These are phyloP conservation scores for Aspergillus sp. DNA, from an alignment of 2,329 filamentous ascomycete species.

Conservation along the genomic window DNA sequence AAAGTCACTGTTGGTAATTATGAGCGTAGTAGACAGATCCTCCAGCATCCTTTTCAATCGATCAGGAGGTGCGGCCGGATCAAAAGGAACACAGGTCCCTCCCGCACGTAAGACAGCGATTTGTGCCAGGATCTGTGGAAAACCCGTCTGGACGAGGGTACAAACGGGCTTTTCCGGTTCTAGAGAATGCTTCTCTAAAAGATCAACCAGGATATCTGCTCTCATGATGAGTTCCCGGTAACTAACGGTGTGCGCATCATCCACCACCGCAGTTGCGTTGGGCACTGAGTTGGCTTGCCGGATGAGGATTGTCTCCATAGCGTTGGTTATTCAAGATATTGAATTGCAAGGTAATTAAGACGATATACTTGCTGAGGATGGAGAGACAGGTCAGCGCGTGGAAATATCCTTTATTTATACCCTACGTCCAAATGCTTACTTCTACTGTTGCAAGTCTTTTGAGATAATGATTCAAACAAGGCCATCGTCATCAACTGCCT, in stretches of 20 bases:
- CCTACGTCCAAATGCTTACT: neutral
- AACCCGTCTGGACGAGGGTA: neutral
- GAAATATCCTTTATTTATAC: neutral
- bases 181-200: neutral
- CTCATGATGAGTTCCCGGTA: neutral
- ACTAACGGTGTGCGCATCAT: neutral
- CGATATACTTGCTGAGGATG: neutral
- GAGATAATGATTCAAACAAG: neutral
- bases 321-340: neutral
- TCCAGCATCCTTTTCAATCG: constrained; percentile 1
- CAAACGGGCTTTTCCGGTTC: neutral
- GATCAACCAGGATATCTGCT: neutral
- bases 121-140: neutral
- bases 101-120: constrained; percentile 2
- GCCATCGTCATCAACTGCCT: neutral
- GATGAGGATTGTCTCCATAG: neutral
- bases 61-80: neutral
- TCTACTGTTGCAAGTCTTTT: neutral
- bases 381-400: neutral
- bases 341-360: neutral
- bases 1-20: constrained; percentile 1
- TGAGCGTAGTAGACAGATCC: neutral
- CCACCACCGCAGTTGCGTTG: neutral
- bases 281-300: neutral
- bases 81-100: constrained; percentile 1